Base-by-base conservation (phyloP, 306 rosid genomes). In the barrel medic (Medicago truncatula) region DNA sequence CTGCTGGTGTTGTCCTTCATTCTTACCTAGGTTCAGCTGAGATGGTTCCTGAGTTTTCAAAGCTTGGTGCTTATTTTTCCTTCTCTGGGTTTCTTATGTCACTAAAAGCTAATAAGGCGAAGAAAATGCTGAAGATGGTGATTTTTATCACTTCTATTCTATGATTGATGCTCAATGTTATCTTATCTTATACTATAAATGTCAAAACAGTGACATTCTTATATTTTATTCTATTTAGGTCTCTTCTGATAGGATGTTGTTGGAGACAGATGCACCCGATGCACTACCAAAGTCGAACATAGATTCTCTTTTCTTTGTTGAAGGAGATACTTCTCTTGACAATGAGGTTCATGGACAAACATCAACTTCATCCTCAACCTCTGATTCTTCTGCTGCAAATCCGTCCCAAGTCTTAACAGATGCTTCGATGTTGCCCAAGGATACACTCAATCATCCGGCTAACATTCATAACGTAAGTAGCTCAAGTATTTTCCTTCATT, bases 201-300 rank as follows among this genome's bases (percentile, higher is more conserved):
- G 40, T 54, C 57, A 47, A 57, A 77, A 70, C 72, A 53, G 5
- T 64, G 71, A 76, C 52, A 34, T 49, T 80, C 67, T 74, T 50
- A 41, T 70, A 61, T 76, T 56, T 5, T 5, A 68, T 80, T 76
- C 60, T 46, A 66, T 79, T 25, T 84, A 91, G 96, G 97, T 95
- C 66, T 82, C 98, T 23, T 76, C 84, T 46, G 92, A 90, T 67
- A 85, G 96, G 83, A 86, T 95, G 80, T 80, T 95, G 83, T 73
- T 95, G 88, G 97, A 95, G 92, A 88, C 97, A 0, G 98, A 95
- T 84, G 98, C 97, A n/a, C 97, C 98, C 12, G 96, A 95, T 81
- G 98, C 92, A 9, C 87, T 89, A 15, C 97, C 93, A 11, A 84
- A 59, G 75, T 83, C 86, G 34, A 81, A 75, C 65, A 57, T 63